Base-by-base conservation (phyloP, 2,329 filamentous ascomycete genomes). In the Lachnellula willkommii region DNA sequence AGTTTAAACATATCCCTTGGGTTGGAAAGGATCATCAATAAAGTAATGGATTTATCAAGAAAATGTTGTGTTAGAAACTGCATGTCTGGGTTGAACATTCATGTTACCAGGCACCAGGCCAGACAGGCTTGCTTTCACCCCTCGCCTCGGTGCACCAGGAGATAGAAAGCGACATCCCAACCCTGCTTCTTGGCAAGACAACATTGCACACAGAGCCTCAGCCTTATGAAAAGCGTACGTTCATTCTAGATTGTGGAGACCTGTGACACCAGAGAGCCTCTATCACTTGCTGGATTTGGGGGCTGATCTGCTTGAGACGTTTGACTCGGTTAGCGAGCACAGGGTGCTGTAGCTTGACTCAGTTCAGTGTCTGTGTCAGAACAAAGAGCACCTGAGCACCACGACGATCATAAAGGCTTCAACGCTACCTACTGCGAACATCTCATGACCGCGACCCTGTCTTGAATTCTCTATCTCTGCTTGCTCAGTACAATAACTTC, bases 201-300 rank as follows among this genome's bases (percentile, higher is more conserved):
- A 45, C 20, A n/a, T 11, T 12, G 5, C 15, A 20, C 20, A 45
- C 40, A 45, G 40, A 49, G 28, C 26, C 47, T 22, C 50, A 45
- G 50, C 39, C 49, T 52, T 40, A 26, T 42, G 24, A 17, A 28
- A 43, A 52, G 22, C 39, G 15, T 52, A 52, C 39, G 49, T 52
- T 43, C 20, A n/a, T 11, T 20, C 42, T 20, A 45, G 22, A 45
- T 45, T 20, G 42, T 45, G 42, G 42, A 45, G 42, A 45, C n/a
- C 20, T 32, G 42, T 45, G 20, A 45, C 42, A 45, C 42, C 42
- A 12, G 43, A 17, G 35, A 48, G 52, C 28, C 52, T 53, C 37
- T 32, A 24, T 49, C 46, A 28, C 20, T 49, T 39, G 35, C n/a
- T 45, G 7, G 42, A 22, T n/a, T 45, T 45, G 42, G 42, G 42